These are phyloP conservation scores for Colletotrichum higginsianum DNA, from an alignment of 2,329 filamentous ascomycete genomes.

Conservation along the genomic window DNA sequence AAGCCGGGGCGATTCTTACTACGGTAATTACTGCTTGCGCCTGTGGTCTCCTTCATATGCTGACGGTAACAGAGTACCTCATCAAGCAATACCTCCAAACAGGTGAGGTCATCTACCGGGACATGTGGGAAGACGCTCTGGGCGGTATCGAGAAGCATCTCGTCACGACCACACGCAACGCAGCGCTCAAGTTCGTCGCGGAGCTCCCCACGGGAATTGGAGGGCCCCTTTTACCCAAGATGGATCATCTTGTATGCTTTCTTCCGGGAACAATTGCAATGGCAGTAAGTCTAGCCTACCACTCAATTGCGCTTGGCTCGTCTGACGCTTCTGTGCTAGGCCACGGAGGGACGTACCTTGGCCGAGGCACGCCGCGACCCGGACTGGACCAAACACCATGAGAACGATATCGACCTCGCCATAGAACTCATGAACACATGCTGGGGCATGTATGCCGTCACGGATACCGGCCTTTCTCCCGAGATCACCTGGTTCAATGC, in stretches of 20 bases:
- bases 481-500: slow-evolving; percentile 94
- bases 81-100: slow-evolving; percentile 99
- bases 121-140: slow-evolving; percentile 92
- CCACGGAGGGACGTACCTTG: slow-evolving; percentile 83
- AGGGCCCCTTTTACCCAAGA: slow-evolving; percentile 81
- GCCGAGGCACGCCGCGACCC: slow-evolving; percentile 79
- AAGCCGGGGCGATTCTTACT: slow-evolving; percentile 96
- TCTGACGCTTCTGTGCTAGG: slow-evolving; percentile 52
- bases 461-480: slow-evolving; percentile 87
- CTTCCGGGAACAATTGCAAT: slow-evolving; percentile 96
- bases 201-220: slow-evolving; percentile 84
- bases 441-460: slow-evolving; percentile 96
- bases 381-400: slow-evolving; percentile 82
- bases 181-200: slow-evolving; percentile 86
- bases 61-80: slow-evolving; percentile 77
- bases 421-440: slow-evolving; percentile 95
- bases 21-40: slow-evolving; percentile 55
- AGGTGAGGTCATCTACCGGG: slow-evolving; percentile 86
- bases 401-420: slow-evolving; percentile 89
- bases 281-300: slow-evolving; percentile 55
- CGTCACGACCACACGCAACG: slow-evolving; percentile 85
- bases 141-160: slow-evolving; percentile 90
- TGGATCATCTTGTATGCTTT: slow-evolving; percentile 98
- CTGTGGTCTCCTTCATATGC: not conserved
- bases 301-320: not conserved